These are phyloP conservation scores for Brassica juncea DNA, from an alignment of 345 rosid genomes.

Conservation along the genomic window DNA sequence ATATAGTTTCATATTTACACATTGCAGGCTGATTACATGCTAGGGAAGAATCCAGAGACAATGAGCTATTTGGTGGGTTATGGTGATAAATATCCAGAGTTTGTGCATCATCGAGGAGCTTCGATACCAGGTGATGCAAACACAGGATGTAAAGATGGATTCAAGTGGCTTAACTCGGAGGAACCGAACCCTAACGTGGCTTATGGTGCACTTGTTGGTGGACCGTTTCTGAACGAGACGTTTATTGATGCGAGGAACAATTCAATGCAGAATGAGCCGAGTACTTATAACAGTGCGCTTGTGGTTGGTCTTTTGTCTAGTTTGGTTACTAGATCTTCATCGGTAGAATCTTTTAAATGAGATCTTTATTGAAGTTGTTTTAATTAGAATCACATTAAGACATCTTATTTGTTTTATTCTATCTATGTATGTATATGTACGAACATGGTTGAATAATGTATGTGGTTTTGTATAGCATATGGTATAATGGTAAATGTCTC, in stretches of 20 bases:
- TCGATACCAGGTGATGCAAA: slow-evolving; percentile 68
- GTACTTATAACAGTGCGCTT: slow-evolving; percentile 77
- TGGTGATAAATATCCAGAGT: slow-evolving; percentile 56
- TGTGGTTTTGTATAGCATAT: not conserved
- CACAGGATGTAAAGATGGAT: slow-evolving; percentile 70
- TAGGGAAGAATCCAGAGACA: slow-evolving; percentile 40
- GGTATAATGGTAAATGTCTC: not conserved
- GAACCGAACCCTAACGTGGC: slow-evolving; percentile 83
- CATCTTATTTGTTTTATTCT: not conserved
- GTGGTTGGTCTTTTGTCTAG: slow-evolving; percentile 78
- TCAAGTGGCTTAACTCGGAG: slow-evolving; percentile 68
- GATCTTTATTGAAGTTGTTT: not conserved
- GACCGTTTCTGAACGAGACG: slow-evolving; percentile 75
- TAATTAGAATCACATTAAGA: slow-evolving; percentile 13
- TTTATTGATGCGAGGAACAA: slow-evolving; percentile 66
- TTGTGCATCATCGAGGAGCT: slow-evolving; percentile 88
- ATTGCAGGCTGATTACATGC: slow-evolving; percentile 40
- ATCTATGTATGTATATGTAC: not conserved
- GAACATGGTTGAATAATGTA: not conserved
- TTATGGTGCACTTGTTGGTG: slow-evolving; percentile 78
- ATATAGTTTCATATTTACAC: not conserved
- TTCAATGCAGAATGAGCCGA: slow-evolving; percentile 72
- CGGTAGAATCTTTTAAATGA: slow-evolving; percentile 29
- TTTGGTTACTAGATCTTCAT: slow-evolving; percentile 56
- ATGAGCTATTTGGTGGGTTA: slow-evolving; percentile 42